These are phyloP conservation scores for Begonia loranthoides DNA, from an alignment of 306 rosid species.

Conservation along the genomic window DNA sequence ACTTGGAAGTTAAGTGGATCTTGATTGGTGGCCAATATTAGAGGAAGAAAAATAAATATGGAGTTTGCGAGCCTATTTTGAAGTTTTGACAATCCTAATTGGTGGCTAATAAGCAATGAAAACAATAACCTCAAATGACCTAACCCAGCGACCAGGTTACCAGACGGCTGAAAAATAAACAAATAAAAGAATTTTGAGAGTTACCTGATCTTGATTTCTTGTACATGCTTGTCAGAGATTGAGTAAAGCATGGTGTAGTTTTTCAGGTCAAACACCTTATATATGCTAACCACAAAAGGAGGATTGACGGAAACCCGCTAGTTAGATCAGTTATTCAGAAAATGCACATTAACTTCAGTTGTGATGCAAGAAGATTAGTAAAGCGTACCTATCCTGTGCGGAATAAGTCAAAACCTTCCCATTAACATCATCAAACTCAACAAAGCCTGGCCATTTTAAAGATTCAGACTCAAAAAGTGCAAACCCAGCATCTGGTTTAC, in stretches of 20 bases:
- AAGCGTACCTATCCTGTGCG: slow-evolving; percentile 62
- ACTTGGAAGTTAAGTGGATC: too few species aligned
- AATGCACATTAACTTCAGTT: background rate
- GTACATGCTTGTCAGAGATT: slow-evolving; percentile 71
- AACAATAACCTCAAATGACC: too few species aligned
- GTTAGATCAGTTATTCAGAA: slow-evolving; percentile 12
- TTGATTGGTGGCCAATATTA: too few species aligned
- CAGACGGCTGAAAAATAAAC: background rate
- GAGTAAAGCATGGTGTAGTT: slow-evolving; percentile 88
- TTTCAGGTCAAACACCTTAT: slow-evolving; percentile 88
- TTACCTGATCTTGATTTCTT: slow-evolving; percentile 88
- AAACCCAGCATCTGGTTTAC: slow-evolving; percentile 82
- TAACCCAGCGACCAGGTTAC: too few species aligned
- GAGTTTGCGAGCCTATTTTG: too few species aligned
- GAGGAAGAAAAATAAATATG: too few species aligned
- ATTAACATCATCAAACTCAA: slow-evolving; percentile 90
- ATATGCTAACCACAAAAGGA: slow-evolving; percentile 40
- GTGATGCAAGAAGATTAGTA: slow-evolving; percentile 1
- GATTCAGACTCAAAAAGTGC: slow-evolving; percentile 88
- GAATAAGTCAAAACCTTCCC: slow-evolving; percentile 90
- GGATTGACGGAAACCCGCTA: background rate
- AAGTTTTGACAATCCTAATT: too few species aligned
- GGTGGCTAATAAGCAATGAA: too few species aligned
- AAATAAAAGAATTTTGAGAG: background rate
- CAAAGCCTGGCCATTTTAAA: slow-evolving; percentile 93